A percentile compares a stretch with the other conserved stretches of the same genome.
These are phyloP conservation scores for Posidonia oceanica DNA, from an alignment of 116 monocot genomes.

Conservation along the genomic window DNA sequence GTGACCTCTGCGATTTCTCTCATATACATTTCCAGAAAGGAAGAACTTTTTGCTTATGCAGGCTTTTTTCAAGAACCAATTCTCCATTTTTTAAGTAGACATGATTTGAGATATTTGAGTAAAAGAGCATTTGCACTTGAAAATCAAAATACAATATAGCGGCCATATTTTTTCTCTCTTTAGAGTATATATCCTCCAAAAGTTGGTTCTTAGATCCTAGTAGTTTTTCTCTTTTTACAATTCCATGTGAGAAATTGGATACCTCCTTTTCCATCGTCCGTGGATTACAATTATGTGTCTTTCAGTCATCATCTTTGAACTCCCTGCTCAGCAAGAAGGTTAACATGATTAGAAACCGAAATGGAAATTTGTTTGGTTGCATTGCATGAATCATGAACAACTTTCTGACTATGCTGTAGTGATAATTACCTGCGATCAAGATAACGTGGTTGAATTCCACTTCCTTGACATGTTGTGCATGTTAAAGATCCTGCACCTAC, in stretches of 20 bases:
- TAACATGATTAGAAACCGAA: too few species aligned
- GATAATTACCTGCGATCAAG: slow-evolving; percentile 67
- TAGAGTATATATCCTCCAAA: background rate
- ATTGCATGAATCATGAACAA: too few species aligned
- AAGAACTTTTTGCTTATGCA: too few species aligned
- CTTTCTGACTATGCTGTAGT: background rate
- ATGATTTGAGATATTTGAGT: too few species aligned
- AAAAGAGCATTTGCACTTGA: background rate
- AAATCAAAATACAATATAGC: background rate
- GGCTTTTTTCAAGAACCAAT: too few species aligned
- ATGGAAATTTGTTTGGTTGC: too few species aligned
- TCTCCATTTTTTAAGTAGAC: too few species aligned
- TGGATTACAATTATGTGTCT: background rate
- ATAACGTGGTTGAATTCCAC: slow-evolving; percentile 87
- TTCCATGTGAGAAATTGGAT: background rate
- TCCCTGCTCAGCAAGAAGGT: slow-evolving; percentile 21
- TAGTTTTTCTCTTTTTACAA: background rate
- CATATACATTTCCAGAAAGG: too few species aligned
- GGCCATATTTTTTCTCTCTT: too few species aligned
- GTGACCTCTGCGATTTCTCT: too few species aligned
- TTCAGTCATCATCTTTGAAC: slow-evolving; percentile 72
- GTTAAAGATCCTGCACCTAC: slow-evolving; percentile 71
- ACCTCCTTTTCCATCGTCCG: background rate
- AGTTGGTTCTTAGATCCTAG: background rate
- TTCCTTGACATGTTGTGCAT: slow-evolving; percentile 90